Base-by-base conservation (phyloP, 2,329 filamentous ascomycete genomes). In the Ophiostoma montium region DNA sequence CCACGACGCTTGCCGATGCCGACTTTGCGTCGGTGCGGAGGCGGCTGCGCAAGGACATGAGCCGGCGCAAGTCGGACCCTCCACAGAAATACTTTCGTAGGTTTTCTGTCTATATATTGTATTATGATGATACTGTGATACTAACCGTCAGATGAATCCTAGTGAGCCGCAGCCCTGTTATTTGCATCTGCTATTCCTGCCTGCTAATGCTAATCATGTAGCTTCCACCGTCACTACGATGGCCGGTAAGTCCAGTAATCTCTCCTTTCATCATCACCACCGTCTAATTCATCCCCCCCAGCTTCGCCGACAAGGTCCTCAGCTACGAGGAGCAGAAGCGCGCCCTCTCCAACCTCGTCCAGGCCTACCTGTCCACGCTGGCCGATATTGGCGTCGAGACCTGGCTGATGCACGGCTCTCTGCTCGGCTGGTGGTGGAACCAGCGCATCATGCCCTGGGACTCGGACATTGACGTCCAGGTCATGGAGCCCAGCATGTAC, bases 401-500 rank as follows among this genome's bases (percentile, higher is more conserved):
- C 6, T 90, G 86, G 86, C 75, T 90, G 52, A 84, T 86, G 58
- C 85, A 90, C 60, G 83, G 84, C n/a, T 84, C 82, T n/a, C 67
- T 90, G 30, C 68, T 92, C 31, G 86, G 85, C 7, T 92, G 86
- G 86, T 90, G 84, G 84, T 90, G 85, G 85, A 86, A 86, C 35
- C n/a, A 52, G 46, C n/a, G n/a, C n/a, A 45, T 46, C 11, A n/a
- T 88, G 61, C 83, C 84, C 0, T 87, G 84, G 84, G 84, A 88
- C 61, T 78, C 78, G 63, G 83, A 88, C 60, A 70, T 86, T 42
- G 83, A 89, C 61, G 82, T 84, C 2, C 84, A 88, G 62, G 75
- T 89, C 23, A 76, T 76, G 7, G 76, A 76, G 52, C 65, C 73
- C 21, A 86, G 82, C 41, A 72, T 90, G 50, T 67, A 70, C 48